These are phyloP conservation scores for Diaporthe longicolla DNA, from an alignment of 2,329 filamentous ascomycete genomes.

Conservation along the genomic window DNA sequence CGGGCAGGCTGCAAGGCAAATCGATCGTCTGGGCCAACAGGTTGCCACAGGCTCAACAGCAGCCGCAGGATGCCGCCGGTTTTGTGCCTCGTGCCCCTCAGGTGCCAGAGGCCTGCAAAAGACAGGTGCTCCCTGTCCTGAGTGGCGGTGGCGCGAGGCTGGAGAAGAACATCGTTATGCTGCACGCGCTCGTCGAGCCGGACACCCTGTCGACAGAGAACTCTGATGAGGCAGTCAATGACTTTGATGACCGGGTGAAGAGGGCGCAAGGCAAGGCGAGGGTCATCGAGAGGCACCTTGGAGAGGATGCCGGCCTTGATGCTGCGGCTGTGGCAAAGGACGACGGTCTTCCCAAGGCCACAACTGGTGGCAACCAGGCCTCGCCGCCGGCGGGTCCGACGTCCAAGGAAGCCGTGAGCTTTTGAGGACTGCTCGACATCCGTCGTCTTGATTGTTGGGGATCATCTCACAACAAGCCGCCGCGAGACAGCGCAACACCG, in stretches of 20 bases:
- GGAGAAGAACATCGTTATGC: slow-evolving; percentile 79
- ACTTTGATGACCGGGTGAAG: slow-evolving; percentile 91
- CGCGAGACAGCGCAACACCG: too few relatives aligned
- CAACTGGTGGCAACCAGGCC: neutral
- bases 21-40: slow-evolving; percentile 88
- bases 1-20: slow-evolving; percentile 83
- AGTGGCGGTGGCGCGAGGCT: slow-evolving; percentile 66
- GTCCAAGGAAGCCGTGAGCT: slow-evolving; percentile 33
- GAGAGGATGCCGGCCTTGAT: slow-evolving; percentile 50
- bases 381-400: slow-evolving; percentile 13
- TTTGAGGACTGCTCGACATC: neutral
- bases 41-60: slow-evolving; percentile 56
- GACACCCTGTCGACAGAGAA: slow-evolving; percentile 85
- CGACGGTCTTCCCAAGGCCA: neutral
- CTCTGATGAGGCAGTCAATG: slow-evolving; percentile 88
- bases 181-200: slow-evolving; percentile 85
- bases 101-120: neutral
- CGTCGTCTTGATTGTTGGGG: too few relatives aligned
- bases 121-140: slow-evolving; percentile 56
- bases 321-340: neutral
- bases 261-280: slow-evolving; percentile 87
- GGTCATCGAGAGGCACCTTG: slow-evolving; percentile 81
- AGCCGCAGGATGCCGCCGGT: neutral
- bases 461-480: neutral
- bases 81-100: neutral